phyloP scores from a whole-genome alignment of 2,329 filamentous ascomycete species.

The Tolypocladium sp. region DNA sequence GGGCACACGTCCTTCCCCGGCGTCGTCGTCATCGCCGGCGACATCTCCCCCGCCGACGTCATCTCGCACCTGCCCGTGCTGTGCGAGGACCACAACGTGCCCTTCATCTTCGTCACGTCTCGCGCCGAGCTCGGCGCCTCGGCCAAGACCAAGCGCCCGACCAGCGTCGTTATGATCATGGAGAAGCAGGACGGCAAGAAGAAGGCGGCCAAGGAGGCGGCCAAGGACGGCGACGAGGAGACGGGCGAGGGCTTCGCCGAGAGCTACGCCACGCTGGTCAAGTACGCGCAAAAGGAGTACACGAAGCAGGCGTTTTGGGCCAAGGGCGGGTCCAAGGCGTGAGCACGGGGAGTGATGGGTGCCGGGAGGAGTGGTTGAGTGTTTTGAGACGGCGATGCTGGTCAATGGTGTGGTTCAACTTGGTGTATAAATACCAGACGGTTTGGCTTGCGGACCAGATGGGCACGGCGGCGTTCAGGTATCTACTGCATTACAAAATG shows the following conservation, averaged over 20 bases:
- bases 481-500: conserved; percentile 17
- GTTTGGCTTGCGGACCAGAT: conserved; percentile 15
- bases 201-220: conserved; percentile 32
- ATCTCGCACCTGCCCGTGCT: conserved; percentile 96
- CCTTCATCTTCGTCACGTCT: conserved; percentile 90
- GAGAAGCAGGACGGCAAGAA: conserved; percentile 43
- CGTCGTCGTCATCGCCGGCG: conserved; percentile 86
- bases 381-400: background rate
- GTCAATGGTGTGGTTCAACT: conserved; percentile 13
- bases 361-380: background rate
- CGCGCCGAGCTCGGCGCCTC: conserved; percentile 90
- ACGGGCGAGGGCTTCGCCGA: conserved; percentile 52
- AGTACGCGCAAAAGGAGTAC: conserved; percentile 58
- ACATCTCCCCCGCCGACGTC: conserved; percentile 98
- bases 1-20: conserved; percentile 55
- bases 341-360: background rate
- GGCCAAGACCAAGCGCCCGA: conserved; percentile 90
- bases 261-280: conserved; percentile 55
- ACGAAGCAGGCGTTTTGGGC: conserved; percentile 45
- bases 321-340: conserved; percentile 25
- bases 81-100: conserved; percentile 96
- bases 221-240: conserved; percentile 34
- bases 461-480: conserved; percentile 30
- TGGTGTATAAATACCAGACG: conserved; percentile 27
- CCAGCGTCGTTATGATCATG: conserved; percentile 86